These are phyloP conservation scores for Thalassiosira hispida DNA, from an alignment of 352 stramenopile genomes.

Conservation along the genomic window DNA sequence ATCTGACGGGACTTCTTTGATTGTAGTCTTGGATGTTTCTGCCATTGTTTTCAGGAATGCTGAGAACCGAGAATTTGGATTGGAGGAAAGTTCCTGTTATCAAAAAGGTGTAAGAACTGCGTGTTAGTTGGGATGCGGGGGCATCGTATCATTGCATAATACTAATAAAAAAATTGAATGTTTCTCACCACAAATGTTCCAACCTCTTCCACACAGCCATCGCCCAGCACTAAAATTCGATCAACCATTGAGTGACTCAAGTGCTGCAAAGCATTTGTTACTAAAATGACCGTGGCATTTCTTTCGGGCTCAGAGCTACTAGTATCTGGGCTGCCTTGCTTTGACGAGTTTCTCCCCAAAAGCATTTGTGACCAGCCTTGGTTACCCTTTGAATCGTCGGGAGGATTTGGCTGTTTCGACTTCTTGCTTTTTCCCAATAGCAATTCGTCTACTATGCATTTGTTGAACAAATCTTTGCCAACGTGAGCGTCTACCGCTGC, in stretches of 20 bases:
- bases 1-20: background rate
- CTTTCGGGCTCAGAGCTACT: conserved; percentile 57
- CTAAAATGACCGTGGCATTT: conserved; percentile 87
- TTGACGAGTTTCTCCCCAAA: conserved; percentile 13
- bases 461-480: conserved; percentile 91
- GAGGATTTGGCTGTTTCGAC: background rate
- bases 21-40: conserved; percentile 46
- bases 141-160: too few species aligned
- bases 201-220: conserved; percentile 86
- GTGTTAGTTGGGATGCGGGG: too few species aligned
- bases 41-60: conserved; percentile 71
- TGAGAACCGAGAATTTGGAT: conserved; percentile 65
- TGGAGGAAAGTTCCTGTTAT: conserved; percentile 83
- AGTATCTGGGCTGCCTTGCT: conserved; percentile 25
- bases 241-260: conserved; percentile 76
- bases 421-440: conserved; percentile 51
- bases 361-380: conserved; percentile 5
- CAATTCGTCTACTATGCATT: conserved; percentile 89
- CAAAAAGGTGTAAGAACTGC: too few species aligned
- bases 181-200: conserved; percentile 88
- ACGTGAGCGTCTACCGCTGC: conserved; percentile 97
- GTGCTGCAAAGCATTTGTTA: conserved; percentile 94
- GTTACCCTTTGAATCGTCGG: background rate
- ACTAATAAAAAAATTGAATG: too few species aligned
- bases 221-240: conserved; percentile 78